Evolutionary conservation across 805 yeast genomes (phyloP).

Genomic region (Barnettozyma siamensis): DNA sequence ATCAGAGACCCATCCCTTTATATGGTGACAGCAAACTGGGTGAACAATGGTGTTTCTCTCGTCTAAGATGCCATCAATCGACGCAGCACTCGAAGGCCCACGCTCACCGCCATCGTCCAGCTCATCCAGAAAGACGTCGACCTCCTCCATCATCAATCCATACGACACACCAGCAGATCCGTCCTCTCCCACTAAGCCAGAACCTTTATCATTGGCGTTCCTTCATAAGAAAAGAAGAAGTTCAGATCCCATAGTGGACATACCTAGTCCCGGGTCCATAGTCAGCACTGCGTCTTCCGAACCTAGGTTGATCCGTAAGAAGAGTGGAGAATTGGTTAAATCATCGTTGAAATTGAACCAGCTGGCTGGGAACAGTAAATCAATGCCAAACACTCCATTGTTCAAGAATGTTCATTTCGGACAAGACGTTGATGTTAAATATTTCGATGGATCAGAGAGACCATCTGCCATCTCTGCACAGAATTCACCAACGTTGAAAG

Average conservation of each 20-base stretch:
- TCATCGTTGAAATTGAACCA: constrained; percentile 53
- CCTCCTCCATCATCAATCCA: constrained; percentile 5
- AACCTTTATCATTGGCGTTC: constrained; percentile 18
- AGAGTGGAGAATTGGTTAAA: constrained; percentile 82
- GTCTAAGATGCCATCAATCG: constrained; percentile 3
- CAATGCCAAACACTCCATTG: constrained; percentile 52
- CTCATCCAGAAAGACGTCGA: constrained; percentile 2
- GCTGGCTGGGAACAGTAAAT: constrained; percentile 34
- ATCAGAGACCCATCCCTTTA: too few relatives aligned
- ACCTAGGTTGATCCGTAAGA: constrained; percentile 60
- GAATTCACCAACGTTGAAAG: constrained; percentile 47
- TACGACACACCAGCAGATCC: neutral
- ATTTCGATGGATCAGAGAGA: constrained; percentile 64
- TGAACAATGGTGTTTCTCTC: neutral
- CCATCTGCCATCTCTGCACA: constrained; percentile 73
- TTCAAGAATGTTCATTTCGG: constrained; percentile 81
- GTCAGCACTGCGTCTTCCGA: constrained; percentile 1
- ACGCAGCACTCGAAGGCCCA: neutral
- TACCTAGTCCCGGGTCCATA: neutral
- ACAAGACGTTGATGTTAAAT: constrained; percentile 58
- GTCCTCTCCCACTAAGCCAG: constrained; percentile 1
- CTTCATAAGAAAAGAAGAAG: constrained; percentile 19
- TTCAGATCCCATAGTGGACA: constrained; percentile 4
- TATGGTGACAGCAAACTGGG: neutral
- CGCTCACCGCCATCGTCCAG: neutral